Percentiles rank a stretch among this genome's conserved stretches.
Evolutionary conservation across 2,329 filamentous ascomycete species (phyloP).

Genomic region (Sporothrix brunneoviolacea): DNA sequence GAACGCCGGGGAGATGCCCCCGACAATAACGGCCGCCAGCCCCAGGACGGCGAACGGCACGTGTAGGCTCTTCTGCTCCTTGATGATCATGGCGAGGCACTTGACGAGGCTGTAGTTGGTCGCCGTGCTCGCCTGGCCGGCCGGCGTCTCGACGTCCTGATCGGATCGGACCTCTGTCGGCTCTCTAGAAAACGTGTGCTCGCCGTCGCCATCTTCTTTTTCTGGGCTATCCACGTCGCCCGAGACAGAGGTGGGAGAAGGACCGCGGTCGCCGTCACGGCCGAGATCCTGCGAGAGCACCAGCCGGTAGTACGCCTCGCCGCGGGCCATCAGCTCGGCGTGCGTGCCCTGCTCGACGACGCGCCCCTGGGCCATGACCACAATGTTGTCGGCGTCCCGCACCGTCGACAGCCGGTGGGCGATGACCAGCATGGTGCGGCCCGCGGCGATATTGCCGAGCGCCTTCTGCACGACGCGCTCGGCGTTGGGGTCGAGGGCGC

Average conservation of each 20-base stretch:
- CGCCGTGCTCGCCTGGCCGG: too few species aligned
- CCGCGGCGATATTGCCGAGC: slow-evolving; percentile 52
- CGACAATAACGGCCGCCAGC: slow-evolving; percentile 19
- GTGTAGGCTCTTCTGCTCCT: slow-evolving; percentile 1
- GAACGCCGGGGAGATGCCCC: slow-evolving; percentile 32
- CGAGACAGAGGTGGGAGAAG: too few species aligned
- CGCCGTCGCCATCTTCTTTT: too few species aligned
- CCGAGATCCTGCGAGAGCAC: too few species aligned
- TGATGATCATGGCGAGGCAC: slow-evolving; percentile 7
- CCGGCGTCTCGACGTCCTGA: too few species aligned
- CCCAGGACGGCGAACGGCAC: slow-evolving; percentile 5
- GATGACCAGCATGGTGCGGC: slow-evolving; percentile 86
- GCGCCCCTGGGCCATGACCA: slow-evolving; percentile 64
- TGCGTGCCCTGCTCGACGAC: slow-evolving; percentile 70
- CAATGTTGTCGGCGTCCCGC: slow-evolving; percentile 68
- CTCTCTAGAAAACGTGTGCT: too few species aligned
- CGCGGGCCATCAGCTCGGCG: slow-evolving; percentile 57
- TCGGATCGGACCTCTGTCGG: too few species aligned
- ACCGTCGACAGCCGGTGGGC: slow-evolving; percentile 68
- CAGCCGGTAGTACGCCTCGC: too few species aligned
- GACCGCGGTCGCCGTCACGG: too few species aligned
- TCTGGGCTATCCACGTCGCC: too few species aligned
- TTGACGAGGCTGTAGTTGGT: slow-evolving; percentile 5
- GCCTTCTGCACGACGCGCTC: slow-evolving; percentile 60
- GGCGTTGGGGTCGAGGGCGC: slow-evolving; percentile 55